Conservation (phyloP, 1,284 basidiomycete species). For the Xanthoconium separans region DNA sequence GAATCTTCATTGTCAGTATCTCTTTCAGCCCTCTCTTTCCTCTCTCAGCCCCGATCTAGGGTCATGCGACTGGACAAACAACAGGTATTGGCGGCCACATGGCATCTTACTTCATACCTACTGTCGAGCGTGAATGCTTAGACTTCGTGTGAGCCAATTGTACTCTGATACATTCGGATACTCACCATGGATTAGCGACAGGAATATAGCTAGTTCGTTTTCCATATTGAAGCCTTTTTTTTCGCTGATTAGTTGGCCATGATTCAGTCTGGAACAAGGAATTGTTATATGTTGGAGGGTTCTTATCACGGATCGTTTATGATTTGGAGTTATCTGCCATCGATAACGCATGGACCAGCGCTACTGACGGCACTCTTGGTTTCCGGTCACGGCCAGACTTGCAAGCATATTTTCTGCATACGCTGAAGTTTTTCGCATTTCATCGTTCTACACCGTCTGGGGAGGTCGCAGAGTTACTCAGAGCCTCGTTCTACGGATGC, state of each 20-base stretch:
- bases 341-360: slow-evolving; percentile 44
- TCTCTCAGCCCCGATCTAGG: neutral
- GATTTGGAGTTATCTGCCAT: slow-evolving; percentile 77
- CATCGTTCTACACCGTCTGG: slow-evolving; percentile 80
- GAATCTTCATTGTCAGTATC: neutral
- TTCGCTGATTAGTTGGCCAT: too few relatives aligned
- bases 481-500: slow-evolving; percentile 79
- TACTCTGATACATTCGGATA: neutral
- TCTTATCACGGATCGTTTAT: slow-evolving; percentile 82
- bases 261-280: slow-evolving; percentile 83
- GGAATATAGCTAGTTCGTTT: neutral
- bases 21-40: neutral
- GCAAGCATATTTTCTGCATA: slow-evolving; percentile 66
- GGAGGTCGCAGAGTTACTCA: slow-evolving; percentile 71
- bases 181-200: neutral
- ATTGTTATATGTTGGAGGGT: slow-evolving; percentile 80
- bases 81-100: slow-evolving; percentile 54
- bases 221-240: too few relatives aligned
- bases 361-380: neutral
- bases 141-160: slow-evolving; percentile 54
- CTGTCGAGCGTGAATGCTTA: slow-evolving; percentile 93
- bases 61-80: slow-evolving; percentile 57
- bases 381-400: slow-evolving; percentile 29
- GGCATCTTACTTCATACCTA: slow-evolving; percentile 80
- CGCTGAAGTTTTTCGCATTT: slow-evolving; percentile 86